Conservation (phyloP, 306 rosid genomes). For the Calophaca sinica region DNA sequence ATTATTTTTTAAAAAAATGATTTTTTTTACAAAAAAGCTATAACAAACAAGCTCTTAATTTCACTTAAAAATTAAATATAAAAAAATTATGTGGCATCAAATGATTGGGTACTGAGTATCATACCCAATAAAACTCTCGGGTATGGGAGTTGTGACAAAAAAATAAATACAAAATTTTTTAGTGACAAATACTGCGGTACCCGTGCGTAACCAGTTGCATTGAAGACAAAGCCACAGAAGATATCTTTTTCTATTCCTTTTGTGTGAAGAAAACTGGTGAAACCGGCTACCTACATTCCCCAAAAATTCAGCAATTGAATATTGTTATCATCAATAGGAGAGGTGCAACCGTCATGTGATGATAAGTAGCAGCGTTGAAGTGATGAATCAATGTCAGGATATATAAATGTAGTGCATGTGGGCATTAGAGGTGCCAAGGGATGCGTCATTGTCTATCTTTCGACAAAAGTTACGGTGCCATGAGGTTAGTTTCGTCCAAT, state of each 20-base stretch:
- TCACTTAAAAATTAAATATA: too few relatives aligned
- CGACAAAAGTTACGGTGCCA: not conserved
- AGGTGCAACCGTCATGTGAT: constrained; percentile 37
- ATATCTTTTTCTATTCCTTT: not conserved
- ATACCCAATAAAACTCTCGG: too few relatives aligned
- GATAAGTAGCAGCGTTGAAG: constrained; percentile 17
- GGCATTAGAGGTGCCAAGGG: not conserved
- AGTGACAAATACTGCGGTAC: too few relatives aligned
- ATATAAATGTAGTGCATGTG: constrained; percentile 24
- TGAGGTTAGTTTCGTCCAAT: not conserved
- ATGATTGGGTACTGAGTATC: too few relatives aligned
- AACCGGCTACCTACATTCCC: not conserved
- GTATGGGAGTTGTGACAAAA: too few relatives aligned
- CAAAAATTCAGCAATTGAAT: not conserved
- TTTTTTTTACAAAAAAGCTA: too few relatives aligned
- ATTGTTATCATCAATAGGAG: not conserved
- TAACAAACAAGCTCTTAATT: too few relatives aligned
- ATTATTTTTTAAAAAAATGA: too few relatives aligned
- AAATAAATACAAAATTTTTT: too few relatives aligned
- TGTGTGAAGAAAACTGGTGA: not conserved
- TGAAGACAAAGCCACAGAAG: not conserved
- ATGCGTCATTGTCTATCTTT: not conserved
- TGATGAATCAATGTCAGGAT: not conserved
- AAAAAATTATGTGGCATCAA: too few relatives aligned
- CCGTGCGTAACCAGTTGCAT: too few relatives aligned